Base-by-base conservation (phyloP, 768 basidiomycete species). In the Auricularia cornea region DNA sequence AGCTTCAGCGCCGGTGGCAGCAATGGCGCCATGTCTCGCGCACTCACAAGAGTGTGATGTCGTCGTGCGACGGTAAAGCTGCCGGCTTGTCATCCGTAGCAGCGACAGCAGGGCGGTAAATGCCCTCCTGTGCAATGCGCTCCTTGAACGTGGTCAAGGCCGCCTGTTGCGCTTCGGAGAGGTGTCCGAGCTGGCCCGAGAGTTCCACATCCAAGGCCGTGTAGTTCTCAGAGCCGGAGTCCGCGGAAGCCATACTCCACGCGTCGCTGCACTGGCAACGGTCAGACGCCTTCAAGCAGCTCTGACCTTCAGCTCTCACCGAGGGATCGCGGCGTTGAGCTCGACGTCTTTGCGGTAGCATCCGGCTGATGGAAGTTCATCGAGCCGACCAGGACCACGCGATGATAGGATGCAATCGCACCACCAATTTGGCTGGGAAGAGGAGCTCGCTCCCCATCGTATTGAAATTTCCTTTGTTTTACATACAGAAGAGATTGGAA, bases 11-110 rank as follows among this genome's bases (percentile, higher is more conserved):
- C 26, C 48, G 52, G 14, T 31, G 8, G 14, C 20, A 16, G 31
- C 40, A n/a, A 40, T 54, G 10, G 33, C n/a, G n/a, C n/a, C n/a
- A n/a, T n/a, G n/a, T n/a, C n/a, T n/a, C n/a, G 31, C 33, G 31
- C 31, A 76, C 84, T 60, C 64, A 90, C 88, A 89, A 70, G 23
- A 93, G 72, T 2, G 87, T 89, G 1, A 79, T 68, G 48, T 92
- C 90, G 60, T 88, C 84, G 65, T 86, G 84, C 3, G 83, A 84
- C 0, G 86, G 77, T 18, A 65, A 68, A 31, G 56, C 60, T 1
- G 63, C 66, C 30, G 75, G 74, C 18, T 72, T 66, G 54, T 31
- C 54, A 20, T 26, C 28, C 8, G 4, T 16, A 10, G 54, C 30
- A 11, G 63, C 32, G 20, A 30, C 35, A 2, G 73, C 63, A 18